These are phyloP conservation scores for Phytophthora multivora DNA, from an alignment of 352 stramenopile species.

Conservation along the genomic window DNA sequence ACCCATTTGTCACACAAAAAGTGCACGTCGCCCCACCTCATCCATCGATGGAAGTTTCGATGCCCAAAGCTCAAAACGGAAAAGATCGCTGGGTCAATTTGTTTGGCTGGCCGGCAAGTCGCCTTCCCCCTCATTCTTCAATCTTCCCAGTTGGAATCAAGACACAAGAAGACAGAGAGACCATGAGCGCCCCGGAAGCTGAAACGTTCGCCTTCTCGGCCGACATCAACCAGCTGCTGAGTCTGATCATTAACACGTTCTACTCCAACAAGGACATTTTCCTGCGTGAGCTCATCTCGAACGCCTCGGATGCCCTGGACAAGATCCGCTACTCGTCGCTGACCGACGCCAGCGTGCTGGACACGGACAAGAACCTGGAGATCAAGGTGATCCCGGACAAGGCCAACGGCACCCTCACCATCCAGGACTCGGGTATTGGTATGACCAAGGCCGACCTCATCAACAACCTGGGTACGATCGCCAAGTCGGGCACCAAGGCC, in stretches of 20 bases:
- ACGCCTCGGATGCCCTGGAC: slow-evolving; percentile 96
- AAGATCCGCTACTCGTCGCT: slow-evolving; percentile 98
- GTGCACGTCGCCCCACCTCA: slow-evolving; percentile 32
- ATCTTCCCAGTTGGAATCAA: slow-evolving; percentile 56
- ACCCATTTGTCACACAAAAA: neutral
- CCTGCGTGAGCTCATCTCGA: slow-evolving; percentile 96
- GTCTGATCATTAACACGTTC: slow-evolving; percentile 98
- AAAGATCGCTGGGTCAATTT: slow-evolving; percentile 27
- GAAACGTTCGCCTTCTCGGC: slow-evolving; percentile 99
- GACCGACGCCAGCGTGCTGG: slow-evolving; percentile 95
- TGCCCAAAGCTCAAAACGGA: slow-evolving; percentile 26
- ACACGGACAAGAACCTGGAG: slow-evolving; percentile 97
- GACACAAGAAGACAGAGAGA: slow-evolving; percentile 40
- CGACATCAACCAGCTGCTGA: slow-evolving; percentile 99
- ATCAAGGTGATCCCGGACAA: slow-evolving; percentile 99
- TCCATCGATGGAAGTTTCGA: slow-evolving; percentile 41
- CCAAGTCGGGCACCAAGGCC: slow-evolving; percentile 99
- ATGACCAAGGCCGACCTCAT: slow-evolving; percentile 99
- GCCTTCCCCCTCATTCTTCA: slow-evolving; percentile 51
- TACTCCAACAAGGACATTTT: slow-evolving; percentile 99
- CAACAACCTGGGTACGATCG: slow-evolving; percentile 99
- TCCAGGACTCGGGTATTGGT: slow-evolving; percentile 98
- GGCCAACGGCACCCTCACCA: slow-evolving; percentile 98
- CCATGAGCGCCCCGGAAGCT: slow-evolving; percentile 82
- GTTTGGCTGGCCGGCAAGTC: slow-evolving; percentile 33